Evolutionary conservation across 768 basidiomycete genomes (phyloP), one percentile per base, ranked within the genome.

Genomic region (Collybiopsis confluens): DNA sequence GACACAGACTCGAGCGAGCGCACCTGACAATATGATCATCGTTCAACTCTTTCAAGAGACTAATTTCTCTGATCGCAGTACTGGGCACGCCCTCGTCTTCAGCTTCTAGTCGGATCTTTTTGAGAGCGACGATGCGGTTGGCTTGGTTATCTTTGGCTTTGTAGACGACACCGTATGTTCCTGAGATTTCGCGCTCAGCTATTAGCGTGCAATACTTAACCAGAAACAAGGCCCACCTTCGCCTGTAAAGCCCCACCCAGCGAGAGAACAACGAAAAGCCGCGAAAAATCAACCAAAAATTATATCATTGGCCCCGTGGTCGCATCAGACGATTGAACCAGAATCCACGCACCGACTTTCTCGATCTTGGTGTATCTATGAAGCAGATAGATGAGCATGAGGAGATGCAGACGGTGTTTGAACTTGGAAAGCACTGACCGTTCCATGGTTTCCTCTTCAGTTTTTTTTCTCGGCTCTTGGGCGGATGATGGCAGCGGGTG

Each of bases 21-120:
- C 65, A 90, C 97, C 85, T 83, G 65, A 99, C 97, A 64, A 98
- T 92, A 66, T 98, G 92, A 33, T 93, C 91, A 67, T 98, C 90
- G 68, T 90, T 92, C 62, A 99, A 80, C 67, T 99, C 97, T 70
- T 98, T 99, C 61, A 99, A 72, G 57, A 99, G 71, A 72, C 91
- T 93, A 70, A 99, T 99, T 76, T 99, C 97, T 48, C 97, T 83
- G 64, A 99, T 99, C 52, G 96, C 95, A 3, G 97, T 99, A 59
- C 89, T 92, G 8, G 97, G 97, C 20, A 99, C 97, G 44, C 97
- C 97, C 69, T 99, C 97, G 65, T 99, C 97, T 70, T 98, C 97
- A 16, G 94, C 93, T 68, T 98, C 97, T 24, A 99, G 83, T 37
- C 97, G 77, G 66, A 99, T 98, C 80, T 99, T 99, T 84, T 99